Evolutionary conservation across 1,139 yeast genomes (phyloP), one percentile per base, ranked within the genome.

Genomic region (Magnusiomyces suaveolens): DNA sequence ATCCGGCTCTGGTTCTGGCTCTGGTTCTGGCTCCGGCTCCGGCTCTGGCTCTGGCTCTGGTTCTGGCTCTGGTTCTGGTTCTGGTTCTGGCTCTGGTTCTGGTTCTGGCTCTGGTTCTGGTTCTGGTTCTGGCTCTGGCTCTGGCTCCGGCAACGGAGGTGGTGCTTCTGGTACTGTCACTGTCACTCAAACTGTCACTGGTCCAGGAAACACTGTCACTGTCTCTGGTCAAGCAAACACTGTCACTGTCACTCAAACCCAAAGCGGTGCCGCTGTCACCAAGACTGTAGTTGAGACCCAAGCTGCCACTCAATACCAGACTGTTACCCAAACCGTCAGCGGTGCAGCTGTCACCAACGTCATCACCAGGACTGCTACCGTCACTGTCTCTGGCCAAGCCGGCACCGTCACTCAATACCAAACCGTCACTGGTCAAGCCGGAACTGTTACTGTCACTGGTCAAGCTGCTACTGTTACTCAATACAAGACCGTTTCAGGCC

Each of bases 401-500:
- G 48, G 23, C 33, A 4, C 4, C 33, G 48, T 44, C 16, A 24
- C 48, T 44, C 18, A 18, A 8, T 24, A 33, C 20, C 36, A 12
- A 18, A 32, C 49, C 32, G 46, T 21, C 46, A 18, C 46, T 3
- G 46, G 12, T 43, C 12, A 23, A 20, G 48, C 29, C 25, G 48
- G 6, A 24, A 24, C 48, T 24, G 32, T 4, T 3, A 44, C 38
- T 32, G 23, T 20, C 6, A 46, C 49, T 32, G 49, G 14, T 26
- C n/a, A n/a, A n/a, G n/a, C n/a, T n/a, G n/a, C n/a, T n/a, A 18
- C 21, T 29, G 3, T 29, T 33, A 43, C 43, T 36, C 43, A 16
- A 2, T 43, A 43, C n/a, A 20, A 33, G 24, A 48, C 50, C 25
- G 50, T 33, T 14, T 33, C 50, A 33, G 50, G 50, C 4, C 54